Evolutionary conservation across 2,329 filamentous ascomycete species (phyloP).

Genomic region (Fusarium sp.): DNA sequence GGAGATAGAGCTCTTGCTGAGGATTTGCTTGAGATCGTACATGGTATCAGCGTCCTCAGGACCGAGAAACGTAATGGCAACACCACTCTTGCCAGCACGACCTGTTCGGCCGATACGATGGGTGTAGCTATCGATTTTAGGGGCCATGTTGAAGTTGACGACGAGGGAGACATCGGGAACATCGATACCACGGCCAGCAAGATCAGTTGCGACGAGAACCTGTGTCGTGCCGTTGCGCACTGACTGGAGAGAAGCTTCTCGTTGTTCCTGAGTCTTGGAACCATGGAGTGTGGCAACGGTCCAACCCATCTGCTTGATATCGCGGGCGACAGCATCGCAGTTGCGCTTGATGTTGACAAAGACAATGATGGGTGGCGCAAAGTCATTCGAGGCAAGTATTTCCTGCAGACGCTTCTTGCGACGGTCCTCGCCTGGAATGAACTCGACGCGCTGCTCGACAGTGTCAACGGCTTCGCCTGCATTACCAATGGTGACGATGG

Average conservation of each 20-base stretch:
- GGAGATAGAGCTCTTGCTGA: conserved; percentile 88
- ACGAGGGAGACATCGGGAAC: conserved; percentile 94
- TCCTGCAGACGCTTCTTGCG: conserved; percentile 96
- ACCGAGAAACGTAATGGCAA: conserved; percentile 94
- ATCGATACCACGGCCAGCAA: conserved; percentile 97
- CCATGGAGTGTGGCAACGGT: conserved; percentile 91
- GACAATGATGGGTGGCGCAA: conserved; percentile 91
- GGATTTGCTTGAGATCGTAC: conserved; percentile 96
- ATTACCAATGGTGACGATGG: conserved; percentile 94
- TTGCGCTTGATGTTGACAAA: conserved; percentile 99
- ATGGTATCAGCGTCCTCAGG: conserved; percentile 89
- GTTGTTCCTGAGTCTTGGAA: conserved; percentile 96
- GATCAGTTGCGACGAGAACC: conserved; percentile 93
- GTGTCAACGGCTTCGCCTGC: conserved; percentile 96
- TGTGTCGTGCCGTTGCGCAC: conserved; percentile 84
- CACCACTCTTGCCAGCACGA: conserved; percentile 95
- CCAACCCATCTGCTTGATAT: conserved; percentile 95
- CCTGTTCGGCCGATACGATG: conserved; percentile 97
- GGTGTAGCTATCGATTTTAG: conserved; percentile 92
- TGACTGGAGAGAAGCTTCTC: conserved; percentile 90
- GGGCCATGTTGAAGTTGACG: conserved; percentile 99
- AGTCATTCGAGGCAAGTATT: conserved; percentile 84
- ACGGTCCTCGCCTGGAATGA: conserved; percentile 90
- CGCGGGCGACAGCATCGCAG: conserved; percentile 92
- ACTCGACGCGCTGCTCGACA: conserved; percentile 96